Evolutionary conservation across 2,329 filamentous ascomycete species (phyloP).

Genomic region (Monilinia fructicola): DNA sequence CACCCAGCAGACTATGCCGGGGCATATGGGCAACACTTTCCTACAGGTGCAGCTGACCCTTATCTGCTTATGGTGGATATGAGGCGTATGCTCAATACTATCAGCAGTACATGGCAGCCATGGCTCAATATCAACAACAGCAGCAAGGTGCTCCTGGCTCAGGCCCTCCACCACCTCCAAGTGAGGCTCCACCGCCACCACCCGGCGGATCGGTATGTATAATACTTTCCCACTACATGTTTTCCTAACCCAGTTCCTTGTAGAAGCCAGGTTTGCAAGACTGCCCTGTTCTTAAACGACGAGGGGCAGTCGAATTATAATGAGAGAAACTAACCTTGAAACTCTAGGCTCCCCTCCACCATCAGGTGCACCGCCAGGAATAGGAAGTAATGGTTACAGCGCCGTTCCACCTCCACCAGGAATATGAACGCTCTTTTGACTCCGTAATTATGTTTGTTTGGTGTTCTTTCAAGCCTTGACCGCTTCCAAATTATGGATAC

Average conservation of each 20-base stretch:
- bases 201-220: constrained; percentile 48
- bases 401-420: constrained; percentile 57
- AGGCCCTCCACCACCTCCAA: constrained; percentile 54
- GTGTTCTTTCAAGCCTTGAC: not conserved
- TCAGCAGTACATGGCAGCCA: constrained; percentile 65
- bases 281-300: not conserved
- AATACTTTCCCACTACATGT: constrained; percentile 1
- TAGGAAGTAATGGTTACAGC: constrained; percentile 57
- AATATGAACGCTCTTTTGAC: constrained; percentile 40
- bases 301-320: not conserved
- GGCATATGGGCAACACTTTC: constrained; percentile 83
- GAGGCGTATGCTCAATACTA: constrained; percentile 73
- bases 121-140: constrained; percentile 51
- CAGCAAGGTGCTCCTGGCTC: constrained; percentile 45
- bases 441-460: not conserved
- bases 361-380: constrained; percentile 53
- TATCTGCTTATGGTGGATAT: constrained; percentile 90
- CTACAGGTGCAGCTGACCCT: constrained; percentile 61
- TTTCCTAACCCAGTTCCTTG: constrained; percentile 12
- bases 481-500: constrained; percentile 17
- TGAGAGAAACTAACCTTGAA: constrained; percentile 23
- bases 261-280: constrained; percentile 9
- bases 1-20: constrained; percentile 66
- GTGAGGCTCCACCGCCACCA: constrained; percentile 59
- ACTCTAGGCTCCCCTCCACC: constrained; percentile 56